Conservation (phyloP, 2,329 filamentous ascomycete genomes). For the Diaporthe eres region DNA sequence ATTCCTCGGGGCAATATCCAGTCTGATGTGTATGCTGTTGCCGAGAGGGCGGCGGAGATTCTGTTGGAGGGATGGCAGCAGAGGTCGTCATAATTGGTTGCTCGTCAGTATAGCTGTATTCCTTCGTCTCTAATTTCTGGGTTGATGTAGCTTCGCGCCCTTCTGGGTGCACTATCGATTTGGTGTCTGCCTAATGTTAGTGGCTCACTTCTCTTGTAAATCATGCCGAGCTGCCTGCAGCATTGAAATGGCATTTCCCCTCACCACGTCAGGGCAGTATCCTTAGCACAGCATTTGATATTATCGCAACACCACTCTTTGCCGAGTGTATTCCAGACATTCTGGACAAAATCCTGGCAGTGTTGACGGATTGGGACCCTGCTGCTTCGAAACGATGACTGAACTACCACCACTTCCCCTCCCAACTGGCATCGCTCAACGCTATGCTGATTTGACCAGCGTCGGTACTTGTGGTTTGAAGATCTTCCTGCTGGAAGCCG, state of each 20-base stretch:
- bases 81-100: background rate
- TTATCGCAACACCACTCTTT: background rate
- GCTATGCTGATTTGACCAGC: constrained; percentile 64
- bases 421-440: constrained; percentile 67
- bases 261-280: background rate
- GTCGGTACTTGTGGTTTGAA: constrained; percentile 65
- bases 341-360: background rate
- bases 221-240: background rate
- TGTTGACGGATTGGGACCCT: background rate
- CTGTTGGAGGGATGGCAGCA: constrained; percentile 24
- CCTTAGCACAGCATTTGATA: background rate
- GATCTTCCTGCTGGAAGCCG: constrained; percentile 73
- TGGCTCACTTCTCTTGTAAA: background rate
- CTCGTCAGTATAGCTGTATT: too few species aligned
- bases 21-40: constrained; percentile 35
- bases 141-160: background rate
- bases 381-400: background rate
- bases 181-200: background rate
- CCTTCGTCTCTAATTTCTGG: background rate
- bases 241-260: background rate
- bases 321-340: too few species aligned
- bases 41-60: constrained; percentile 35
- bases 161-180: background rate
- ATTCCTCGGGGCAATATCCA: constrained; percentile 36
- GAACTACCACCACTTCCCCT: constrained; percentile 51